Conservation (phyloP, 2,329 filamentous ascomycete genomes). For the Neonectria neomacrospora region DNA sequence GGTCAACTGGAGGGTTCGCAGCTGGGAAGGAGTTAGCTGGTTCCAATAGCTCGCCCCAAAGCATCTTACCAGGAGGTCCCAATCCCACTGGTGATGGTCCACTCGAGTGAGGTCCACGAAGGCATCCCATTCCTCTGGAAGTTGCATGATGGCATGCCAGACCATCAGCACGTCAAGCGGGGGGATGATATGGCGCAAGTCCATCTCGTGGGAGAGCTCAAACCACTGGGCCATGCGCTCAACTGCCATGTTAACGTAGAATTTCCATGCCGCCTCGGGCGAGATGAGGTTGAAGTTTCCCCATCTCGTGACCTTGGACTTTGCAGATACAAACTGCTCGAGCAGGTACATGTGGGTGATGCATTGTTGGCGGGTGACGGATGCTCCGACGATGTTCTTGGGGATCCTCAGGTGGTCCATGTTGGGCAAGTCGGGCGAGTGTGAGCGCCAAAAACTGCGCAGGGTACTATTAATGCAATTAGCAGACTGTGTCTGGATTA, state of each 20-base stretch:
- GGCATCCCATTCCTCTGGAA: constrained; percentile 3
- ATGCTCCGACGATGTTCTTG: constrained; percentile 9
- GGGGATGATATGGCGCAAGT: constrained; percentile 17
- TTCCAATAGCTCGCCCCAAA: neutral
- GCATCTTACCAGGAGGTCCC: constrained; percentile 23
- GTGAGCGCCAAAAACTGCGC: constrained; percentile 3
- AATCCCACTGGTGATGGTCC: constrained; percentile 22
- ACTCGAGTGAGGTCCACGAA: constrained; percentile 13
- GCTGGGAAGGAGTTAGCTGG: constrained; percentile 22
- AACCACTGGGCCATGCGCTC: constrained; percentile 28
- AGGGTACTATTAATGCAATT: constrained; percentile 8
- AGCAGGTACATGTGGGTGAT: constrained; percentile 15
- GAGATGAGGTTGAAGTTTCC: constrained; percentile 4
- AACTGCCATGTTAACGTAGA: constrained; percentile 34
- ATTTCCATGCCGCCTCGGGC: constrained; percentile 28
- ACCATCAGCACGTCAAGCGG: constrained; percentile 30
- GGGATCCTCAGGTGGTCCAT: constrained; percentile 13
- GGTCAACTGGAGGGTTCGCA: constrained; percentile 7
- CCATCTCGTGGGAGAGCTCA: constrained; percentile 2
- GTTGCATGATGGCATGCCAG: constrained; percentile 31
- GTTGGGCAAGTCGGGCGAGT: neutral
- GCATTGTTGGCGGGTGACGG: constrained; percentile 16
- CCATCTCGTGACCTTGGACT: constrained; percentile 24
- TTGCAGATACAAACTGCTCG: constrained; percentile 27
- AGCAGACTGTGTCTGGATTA: neutral